Percentiles rank a stretch among this genome's conserved stretches.
phyloP scores from a whole-genome alignment of 768 basidiomycete genomes.

The Lactarius tabidus region DNA sequence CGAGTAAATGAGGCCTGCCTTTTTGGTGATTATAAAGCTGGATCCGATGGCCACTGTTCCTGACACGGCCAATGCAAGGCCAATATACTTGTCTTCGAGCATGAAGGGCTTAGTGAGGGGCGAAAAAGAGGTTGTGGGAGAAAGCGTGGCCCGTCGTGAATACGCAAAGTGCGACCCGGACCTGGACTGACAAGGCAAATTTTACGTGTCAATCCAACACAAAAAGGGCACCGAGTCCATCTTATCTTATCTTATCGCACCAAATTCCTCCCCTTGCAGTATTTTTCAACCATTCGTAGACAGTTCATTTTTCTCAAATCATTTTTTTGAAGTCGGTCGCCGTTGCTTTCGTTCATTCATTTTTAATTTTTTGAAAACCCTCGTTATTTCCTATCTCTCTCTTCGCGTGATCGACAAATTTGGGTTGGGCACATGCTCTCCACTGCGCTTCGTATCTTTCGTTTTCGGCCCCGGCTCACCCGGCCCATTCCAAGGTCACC shows the following conservation, averaged over 20 bases:
- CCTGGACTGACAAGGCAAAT: background rate
- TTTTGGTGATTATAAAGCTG: constrained; percentile 99
- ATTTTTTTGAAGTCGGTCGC: background rate
- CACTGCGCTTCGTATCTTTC: constrained; percentile 14
- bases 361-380: background rate
- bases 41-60: constrained; percentile 87
- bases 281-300: background rate
- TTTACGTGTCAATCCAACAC: constrained; percentile 1
- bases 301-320: background rate
- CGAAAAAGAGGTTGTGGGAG: background rate
- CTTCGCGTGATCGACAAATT: background rate
- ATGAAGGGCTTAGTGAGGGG: constrained; percentile 33
- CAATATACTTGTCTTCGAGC: constrained; percentile 95
- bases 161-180: background rate
- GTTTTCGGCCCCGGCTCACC: constrained; percentile 21
- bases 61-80: constrained; percentile 81
- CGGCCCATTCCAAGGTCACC: constrained; percentile 6
- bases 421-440: constrained; percentile 10
- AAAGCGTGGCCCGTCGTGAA: constrained; percentile 2
- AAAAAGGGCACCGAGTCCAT: background rate
- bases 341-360: background rate
- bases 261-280: background rate
- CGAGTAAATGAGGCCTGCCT: constrained; percentile 47
- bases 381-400: no score
- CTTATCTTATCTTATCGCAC: constrained; percentile 13